Evolutionary conservation across 257 asterid species (phyloP), one percentile per base, ranked within the genome.

Genomic region (Plantago ovata): DNA sequence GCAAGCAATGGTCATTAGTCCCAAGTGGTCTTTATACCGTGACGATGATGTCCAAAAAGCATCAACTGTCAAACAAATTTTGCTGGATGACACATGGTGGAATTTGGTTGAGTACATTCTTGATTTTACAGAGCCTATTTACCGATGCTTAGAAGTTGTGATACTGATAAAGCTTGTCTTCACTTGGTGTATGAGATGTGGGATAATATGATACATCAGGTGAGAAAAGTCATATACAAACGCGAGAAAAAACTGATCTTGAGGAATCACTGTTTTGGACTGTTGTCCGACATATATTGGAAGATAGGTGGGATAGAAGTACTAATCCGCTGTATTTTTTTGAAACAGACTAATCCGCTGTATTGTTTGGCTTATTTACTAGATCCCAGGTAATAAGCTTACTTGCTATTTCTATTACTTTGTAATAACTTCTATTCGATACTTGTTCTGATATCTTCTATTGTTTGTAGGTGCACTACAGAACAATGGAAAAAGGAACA

Each of bases 11-110:
- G 67, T 67, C 6, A 49, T 41, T 20, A 40, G 61, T 67, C 56
- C 41, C 38, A 13, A 51, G 10, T 50, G 62, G 47, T 20, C 28
- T 10, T 22, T 41, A 3, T 67, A 51, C 20, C 24, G 13, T 9
- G 62, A 67, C 9, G 61, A 49, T 58, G 49, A 41, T 33, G 13
- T 6, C 14, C 49, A 9, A 2, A 49, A 38, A 23, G 38, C 66
- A 36, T 6, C 13, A 24, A 2, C 13, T 39, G 54, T 58, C 10
- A 47, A 41, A 14, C 55, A 38, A 8, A 57, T 21, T 10, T 13
- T 66, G 11, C 12, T 58, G 15, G 51, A 58, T 67, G 67, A 23
- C 6, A 10, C 38, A n/a, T 67, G 54, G 48, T 59, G 62, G 61
- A 62, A 67, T 10, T 21, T 10, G 11, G 7, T 59, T 8, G 46